Evolutionary conservation across 2,329 filamentous ascomycete genomes (phyloP), one percentile per base, ranked within the genome.

Genomic region (Penicillium sp.): DNA sequence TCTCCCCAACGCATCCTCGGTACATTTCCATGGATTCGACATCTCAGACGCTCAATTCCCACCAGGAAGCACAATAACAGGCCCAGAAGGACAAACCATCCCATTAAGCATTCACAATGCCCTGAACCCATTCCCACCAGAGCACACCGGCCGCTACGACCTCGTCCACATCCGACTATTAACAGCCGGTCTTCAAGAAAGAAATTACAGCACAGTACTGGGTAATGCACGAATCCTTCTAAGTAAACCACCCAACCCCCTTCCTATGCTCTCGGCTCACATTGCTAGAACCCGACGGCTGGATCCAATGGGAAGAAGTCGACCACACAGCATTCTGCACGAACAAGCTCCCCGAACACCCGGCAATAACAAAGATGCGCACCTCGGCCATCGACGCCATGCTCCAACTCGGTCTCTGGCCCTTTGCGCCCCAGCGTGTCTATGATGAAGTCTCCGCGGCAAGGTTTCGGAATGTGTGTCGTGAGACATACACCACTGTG

Each of bases 41-140:
- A 62, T 67, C 28, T 67, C 64, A 10, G 26, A 51, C 2, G 49
- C 50, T 4, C 65, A 67, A 22, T 66, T 59, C 41, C 59, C 60
- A 18, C 37, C 47, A 0, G 35, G 16, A 4, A 31, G 47, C 26
- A 44, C 55, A 32, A 44, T 59, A 22, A 20, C 38, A 1, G 55
- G 59, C 20, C 51, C 54, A 2, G 31, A 24, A 34, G 36, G 36
- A 2, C 29, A 11, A 24, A 27, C 24, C 5, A 55, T 55, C 6
- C 22, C 22, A 32, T 23, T 55, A 8, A 46, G 32, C 10, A 50
- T 61, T 2, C 62, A 66, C 8, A 52, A 67, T 28, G 50, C 52
- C 32, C 56, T 60, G 2, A 26, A 55, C 4, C 60, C 61, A 2
- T 66, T 64, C 32, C 57, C 62, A 1, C 14, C 36, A 2, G 56